Conservation (phyloP, 345 rosid genomes). For the Salix dunnii region DNA sequence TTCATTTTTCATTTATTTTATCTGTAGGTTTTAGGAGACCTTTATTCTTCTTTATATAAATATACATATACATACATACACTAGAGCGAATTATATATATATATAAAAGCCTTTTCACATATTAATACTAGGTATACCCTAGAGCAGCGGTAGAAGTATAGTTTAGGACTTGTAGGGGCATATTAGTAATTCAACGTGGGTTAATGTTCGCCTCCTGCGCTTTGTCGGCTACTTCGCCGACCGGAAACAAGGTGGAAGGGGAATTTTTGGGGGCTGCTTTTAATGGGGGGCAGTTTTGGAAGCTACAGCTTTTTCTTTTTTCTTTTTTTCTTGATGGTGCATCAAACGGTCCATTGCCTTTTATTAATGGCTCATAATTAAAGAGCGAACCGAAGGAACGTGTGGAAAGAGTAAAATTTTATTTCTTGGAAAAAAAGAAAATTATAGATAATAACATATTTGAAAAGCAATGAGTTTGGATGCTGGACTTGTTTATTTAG, state of each 20-base stretch:
- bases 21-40: no score
- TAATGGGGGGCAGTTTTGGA: not conserved
- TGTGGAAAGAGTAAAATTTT: not conserved
- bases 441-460: no score
- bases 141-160: not conserved
- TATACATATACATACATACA: no score
- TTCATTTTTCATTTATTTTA: not conserved
- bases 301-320: not conserved
- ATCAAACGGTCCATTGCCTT: not conserved
- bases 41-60: no score
- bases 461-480: no score
- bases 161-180: not conserved
- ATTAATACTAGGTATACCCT: not conserved
- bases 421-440: no score
- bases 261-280: not conserved
- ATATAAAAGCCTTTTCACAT: no score
- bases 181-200: not conserved
- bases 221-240: not conserved
- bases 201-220: not conserved
- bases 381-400: not conserved
- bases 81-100: no score
- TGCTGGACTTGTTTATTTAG: no score
- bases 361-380: not conserved
- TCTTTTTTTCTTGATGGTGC: no score
- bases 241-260: not conserved